A percentile compares a stretch with the other conserved stretches of the same genome.
These are phyloP conservation scores for Rachicladosporium sp. DNA, from an alignment of 2,329 filamentous ascomycete genomes.

Conservation along the genomic window DNA sequence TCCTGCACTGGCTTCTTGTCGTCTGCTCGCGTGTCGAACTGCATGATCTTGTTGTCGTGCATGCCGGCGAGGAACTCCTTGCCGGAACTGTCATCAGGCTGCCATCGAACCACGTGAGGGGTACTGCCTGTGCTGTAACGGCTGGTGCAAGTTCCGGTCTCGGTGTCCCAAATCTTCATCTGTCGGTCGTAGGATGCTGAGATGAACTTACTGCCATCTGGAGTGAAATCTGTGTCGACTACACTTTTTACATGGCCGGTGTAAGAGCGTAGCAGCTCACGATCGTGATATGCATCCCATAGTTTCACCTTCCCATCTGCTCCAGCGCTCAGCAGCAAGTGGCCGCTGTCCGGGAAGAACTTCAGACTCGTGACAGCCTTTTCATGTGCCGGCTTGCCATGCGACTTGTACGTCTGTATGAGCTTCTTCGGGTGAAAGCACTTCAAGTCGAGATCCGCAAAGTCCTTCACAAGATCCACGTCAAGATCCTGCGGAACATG, in stretches of 20 bases:
- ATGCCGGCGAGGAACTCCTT: slow-evolving; percentile 93
- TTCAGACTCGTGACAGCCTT: slow-evolving; percentile 80
- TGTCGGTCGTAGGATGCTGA: slow-evolving; percentile 86
- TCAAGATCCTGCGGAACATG: slow-evolving; percentile 87
- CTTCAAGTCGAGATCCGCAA: slow-evolving; percentile 50
- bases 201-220: slow-evolving; percentile 70
- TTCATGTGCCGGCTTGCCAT: slow-evolving; percentile 40
- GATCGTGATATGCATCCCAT: slow-evolving; percentile 86
- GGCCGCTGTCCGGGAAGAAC: slow-evolving; percentile 80
- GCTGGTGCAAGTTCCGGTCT: slow-evolving; percentile 76
- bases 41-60: slow-evolving; percentile 97
- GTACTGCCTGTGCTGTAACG: slow-evolving; percentile 92
- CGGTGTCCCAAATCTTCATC: slow-evolving; percentile 97
- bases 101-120: slow-evolving; percentile 88
- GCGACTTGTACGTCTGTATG: slow-evolving; percentile 77
- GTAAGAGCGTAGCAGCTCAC: slow-evolving; percentile 82
- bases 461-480: slow-evolving; percentile 64
- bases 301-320: slow-evolving; percentile 87
- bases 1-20: slow-evolving; percentile 66
- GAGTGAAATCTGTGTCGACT: slow-evolving; percentile 80
- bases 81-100: slow-evolving; percentile 61
- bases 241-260: slow-evolving; percentile 81
- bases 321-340: slow-evolving; percentile 77
- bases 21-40: slow-evolving; percentile 67
- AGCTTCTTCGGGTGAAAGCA: slow-evolving; percentile 84